A percentile compares a stretch with the other conserved stretches of the same genome.
Evolutionary conservation across 768 basidiomycete genomes (phyloP).

Genomic region (Gloeostereum incarnatum): DNA sequence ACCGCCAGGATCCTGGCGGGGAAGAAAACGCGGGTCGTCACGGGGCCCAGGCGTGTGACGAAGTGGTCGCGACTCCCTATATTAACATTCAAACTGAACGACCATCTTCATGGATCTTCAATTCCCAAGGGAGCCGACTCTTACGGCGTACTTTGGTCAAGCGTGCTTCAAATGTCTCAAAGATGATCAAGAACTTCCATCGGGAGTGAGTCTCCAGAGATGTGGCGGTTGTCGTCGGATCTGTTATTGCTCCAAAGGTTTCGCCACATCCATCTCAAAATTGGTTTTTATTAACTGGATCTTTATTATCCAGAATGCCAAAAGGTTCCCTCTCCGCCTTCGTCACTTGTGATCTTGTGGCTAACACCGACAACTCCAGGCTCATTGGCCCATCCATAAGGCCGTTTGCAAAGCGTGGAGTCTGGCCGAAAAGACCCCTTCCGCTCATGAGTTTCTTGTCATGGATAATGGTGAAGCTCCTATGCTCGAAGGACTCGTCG

Average conservation of each 20-base stretch:
- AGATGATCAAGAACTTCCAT: constrained; percentile 10
- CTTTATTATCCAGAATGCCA: constrained; percentile 21
- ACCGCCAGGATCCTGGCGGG: no score
- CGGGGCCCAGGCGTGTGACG: no score
- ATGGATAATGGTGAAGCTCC: constrained; percentile 7
- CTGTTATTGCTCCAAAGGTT: constrained; percentile 21
- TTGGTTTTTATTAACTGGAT: background rate
- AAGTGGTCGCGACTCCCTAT: no score
- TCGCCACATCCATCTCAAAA: background rate
- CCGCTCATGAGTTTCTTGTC: constrained; percentile 9
- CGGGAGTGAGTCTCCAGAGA: constrained; percentile 13
- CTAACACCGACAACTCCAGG: constrained; percentile 10
- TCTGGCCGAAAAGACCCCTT: no score
- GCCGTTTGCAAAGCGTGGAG: constrained; percentile 21
- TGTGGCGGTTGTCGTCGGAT: constrained; percentile 22
- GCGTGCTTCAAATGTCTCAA: constrained; percentile 23
- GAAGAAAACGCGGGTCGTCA: no score
- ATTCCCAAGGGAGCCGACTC: no score
- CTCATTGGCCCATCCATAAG: constrained; percentile 22
- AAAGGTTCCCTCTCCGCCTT: constrained; percentile 15
- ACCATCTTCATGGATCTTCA: no score
- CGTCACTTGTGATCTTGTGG: background rate
- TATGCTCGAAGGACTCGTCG: constrained; percentile 7
- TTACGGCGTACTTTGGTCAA: constrained; percentile 16
- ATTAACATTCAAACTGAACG: no score